phyloP scores from a whole-genome alignment of 176 grass and related monocot species.

The Pontederia paniculata region DNA sequence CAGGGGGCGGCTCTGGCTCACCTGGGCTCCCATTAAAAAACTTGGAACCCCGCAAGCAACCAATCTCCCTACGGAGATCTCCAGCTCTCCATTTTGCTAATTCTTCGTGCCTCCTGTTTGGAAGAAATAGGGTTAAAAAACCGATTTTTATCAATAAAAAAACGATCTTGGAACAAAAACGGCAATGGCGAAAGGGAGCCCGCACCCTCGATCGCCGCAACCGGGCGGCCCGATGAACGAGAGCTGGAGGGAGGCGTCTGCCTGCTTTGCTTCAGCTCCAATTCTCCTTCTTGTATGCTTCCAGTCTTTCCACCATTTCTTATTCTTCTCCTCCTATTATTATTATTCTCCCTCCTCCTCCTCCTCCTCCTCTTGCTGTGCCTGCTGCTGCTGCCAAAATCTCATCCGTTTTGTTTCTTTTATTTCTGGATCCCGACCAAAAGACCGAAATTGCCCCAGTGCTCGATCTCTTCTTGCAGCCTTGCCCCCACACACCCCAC shows the following conservation, averaged over 20 bases:
- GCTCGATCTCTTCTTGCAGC: background rate
- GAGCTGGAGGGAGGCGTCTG: background rate
- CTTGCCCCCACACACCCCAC: background rate
- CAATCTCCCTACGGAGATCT: background rate
- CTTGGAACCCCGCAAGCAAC: background rate
- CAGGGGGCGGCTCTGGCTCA: background rate
- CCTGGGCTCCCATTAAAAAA: background rate
- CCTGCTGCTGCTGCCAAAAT: background rate
- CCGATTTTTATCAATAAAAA: background rate
- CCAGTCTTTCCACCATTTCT: too few relatives aligned
- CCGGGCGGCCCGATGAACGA: background rate
- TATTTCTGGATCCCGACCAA: conserved; percentile 1
- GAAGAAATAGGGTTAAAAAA: too few relatives aligned
- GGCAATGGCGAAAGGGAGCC: background rate
- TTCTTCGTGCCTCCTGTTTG: too few relatives aligned
- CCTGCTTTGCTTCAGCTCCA: background rate
- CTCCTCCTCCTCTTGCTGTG: background rate
- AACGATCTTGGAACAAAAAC: background rate
- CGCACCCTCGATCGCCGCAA: background rate
- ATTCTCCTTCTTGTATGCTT: background rate
- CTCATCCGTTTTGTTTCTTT: background rate
- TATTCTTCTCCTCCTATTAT: background rate
- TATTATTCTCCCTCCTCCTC: too few relatives aligned
- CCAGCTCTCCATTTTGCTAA: too few relatives aligned
- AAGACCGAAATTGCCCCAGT: background rate